Percentiles rank a stretch among this genome's conserved stretches.
Evolutionary conservation across 768 basidiomycete species (phyloP).

Genomic region (Coprinellus aureogranulatus): DNA sequence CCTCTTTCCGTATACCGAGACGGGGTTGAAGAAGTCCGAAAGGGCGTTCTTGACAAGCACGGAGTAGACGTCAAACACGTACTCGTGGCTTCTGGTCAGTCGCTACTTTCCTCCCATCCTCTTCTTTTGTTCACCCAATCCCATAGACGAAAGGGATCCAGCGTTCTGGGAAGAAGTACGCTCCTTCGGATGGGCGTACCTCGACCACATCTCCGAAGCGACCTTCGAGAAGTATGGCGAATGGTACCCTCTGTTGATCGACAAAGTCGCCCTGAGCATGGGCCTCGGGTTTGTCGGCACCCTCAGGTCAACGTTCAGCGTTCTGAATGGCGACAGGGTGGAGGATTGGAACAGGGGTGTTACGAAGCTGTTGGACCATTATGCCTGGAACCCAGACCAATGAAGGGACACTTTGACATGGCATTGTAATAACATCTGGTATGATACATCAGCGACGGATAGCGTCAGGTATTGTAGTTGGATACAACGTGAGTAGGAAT

Average conservation of each 20-base stretch:
- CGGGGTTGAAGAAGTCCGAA: not conserved
- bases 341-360: slow-evolving; percentile 1
- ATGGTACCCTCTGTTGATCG: not conserved
- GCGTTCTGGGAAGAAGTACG: not conserved
- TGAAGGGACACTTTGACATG: too few species aligned
- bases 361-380: not conserved
- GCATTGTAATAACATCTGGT: too few species aligned
- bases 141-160: not conserved
- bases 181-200: not conserved
- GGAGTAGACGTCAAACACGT: not conserved
- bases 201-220: not conserved
- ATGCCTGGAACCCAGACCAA: too few species aligned
- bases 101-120: too few species aligned
- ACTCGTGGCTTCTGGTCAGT: not conserved
- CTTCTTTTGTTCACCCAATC: not conserved
- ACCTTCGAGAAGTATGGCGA: not conserved
- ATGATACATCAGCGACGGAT: not conserved
- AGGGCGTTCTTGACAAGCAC: not conserved
- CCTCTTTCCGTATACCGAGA: not conserved
- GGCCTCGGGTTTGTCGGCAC: not conserved
- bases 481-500: slow-evolving; percentile 10
- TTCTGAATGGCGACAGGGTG: not conserved
- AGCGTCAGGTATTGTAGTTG: slow-evolving; percentile 1
- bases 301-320: not conserved
- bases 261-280: not conserved